These are phyloP conservation scores for Conidiobolus incongruus DNA, from an alignment of 371 early-diverging fungal genomes.

Conservation along the genomic window DNA sequence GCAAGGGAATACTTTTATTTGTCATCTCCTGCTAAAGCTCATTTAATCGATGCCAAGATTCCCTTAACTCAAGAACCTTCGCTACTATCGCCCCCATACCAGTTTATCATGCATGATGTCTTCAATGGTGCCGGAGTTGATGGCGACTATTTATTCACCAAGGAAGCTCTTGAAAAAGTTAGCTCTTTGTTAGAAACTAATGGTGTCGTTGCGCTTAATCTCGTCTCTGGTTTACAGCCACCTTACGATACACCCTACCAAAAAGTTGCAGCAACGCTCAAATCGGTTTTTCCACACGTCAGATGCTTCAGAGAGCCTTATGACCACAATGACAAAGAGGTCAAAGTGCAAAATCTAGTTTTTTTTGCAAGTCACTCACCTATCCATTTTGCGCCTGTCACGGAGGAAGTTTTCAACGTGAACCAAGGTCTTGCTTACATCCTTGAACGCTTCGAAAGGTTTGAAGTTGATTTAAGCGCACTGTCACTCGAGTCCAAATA, in stretches of 20 bases:
- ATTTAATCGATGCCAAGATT: constrained; percentile 41
- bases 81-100: too few relatives aligned
- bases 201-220: constrained; percentile 59
- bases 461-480: constrained; percentile 10
- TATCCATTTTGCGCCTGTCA: constrained; percentile 14
- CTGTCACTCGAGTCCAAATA: constrained; percentile 20
- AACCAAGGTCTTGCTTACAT: constrained; percentile 10
- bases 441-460: constrained; percentile 2
- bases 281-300: constrained; percentile 23
- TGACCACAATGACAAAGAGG: constrained; percentile 4
- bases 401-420: constrained; percentile 10
- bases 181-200: constrained; percentile 33
- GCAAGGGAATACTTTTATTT: constrained; percentile 40
- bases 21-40: constrained; percentile 18
- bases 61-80: constrained; percentile 23
- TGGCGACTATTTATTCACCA: constrained; percentile 30
- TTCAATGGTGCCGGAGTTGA: constrained; percentile 65
- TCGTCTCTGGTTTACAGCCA: constrained; percentile 21
- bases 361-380: constrained; percentile 39
- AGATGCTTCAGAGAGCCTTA: constrained; percentile 23
- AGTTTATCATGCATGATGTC: constrained; percentile 56
- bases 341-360: constrained; percentile 11
- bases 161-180: constrained; percentile 29
- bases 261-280: constrained; percentile 22
- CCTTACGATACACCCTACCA: constrained; percentile 16